Percentiles rank a stretch among this genome's conserved stretches.
Evolutionary conservation across 2,329 filamentous ascomycete species (phyloP).

Genomic region (Chaetothyriales sp.): DNA sequence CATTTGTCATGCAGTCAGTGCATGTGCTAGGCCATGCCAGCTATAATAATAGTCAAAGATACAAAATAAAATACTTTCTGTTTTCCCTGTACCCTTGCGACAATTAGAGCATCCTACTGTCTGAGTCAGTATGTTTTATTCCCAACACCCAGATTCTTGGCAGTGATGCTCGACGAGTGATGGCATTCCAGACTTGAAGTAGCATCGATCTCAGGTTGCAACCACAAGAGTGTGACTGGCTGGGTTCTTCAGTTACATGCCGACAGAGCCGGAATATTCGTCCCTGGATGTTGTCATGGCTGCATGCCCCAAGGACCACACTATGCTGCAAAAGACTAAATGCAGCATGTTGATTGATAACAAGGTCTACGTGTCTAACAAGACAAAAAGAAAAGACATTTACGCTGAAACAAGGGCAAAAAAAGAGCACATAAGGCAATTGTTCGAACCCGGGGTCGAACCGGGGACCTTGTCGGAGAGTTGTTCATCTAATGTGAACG

Average conservation of each 20-base stretch:
- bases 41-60: too few species aligned
- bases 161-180: neutral
- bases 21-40: neutral
- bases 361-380: neutral
- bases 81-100: neutral
- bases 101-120: neutral
- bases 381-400: neutral
- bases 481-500: conserved; percentile 10
- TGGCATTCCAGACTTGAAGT: neutral
- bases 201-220: neutral
- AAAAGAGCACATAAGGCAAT: neutral
- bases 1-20: neutral
- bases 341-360: neutral
- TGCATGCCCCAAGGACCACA: neutral
- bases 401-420: neutral
- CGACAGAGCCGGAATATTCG: neutral
- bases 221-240: neutral
- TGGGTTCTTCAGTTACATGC: neutral
- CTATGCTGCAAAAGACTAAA: neutral
- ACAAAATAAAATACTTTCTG: too few species aligned
- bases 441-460: conserved; percentile 11
- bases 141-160: neutral
- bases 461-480: conserved; percentile 12
- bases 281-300: neutral
- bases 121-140: neutral